Percentiles rank a stretch among this genome's conserved stretches.
These are phyloP conservation scores for Boechera divaricarpa DNA, from an alignment of 345 rosid species.

Conservation along the genomic window DNA sequence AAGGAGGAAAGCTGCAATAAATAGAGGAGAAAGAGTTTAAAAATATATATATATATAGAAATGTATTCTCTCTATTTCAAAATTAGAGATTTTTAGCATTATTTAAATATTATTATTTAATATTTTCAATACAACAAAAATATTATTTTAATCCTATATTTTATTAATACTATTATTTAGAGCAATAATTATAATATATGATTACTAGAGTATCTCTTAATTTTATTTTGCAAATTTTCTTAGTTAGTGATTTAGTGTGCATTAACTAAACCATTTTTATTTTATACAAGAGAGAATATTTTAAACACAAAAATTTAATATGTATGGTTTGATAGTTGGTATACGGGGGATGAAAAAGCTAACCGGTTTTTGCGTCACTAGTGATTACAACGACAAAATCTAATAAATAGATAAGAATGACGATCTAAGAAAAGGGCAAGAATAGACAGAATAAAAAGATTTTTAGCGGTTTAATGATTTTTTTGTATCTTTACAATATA, in stretches of 20 bases:
- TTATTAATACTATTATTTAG: neutral
- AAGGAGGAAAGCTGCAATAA: conserved; percentile 43
- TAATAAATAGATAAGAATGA: neutral
- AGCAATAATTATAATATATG: neutral
- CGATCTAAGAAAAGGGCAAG: neutral
- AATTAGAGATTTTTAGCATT: neutral
- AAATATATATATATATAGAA: too few species aligned
- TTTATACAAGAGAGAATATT: neutral
- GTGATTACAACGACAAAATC: neutral
- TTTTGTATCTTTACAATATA: neutral
- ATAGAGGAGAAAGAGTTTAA: conserved; percentile 27
- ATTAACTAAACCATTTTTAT: neutral
- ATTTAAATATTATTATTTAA: neutral
- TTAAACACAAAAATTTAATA: neutral
- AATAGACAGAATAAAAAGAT: neutral
- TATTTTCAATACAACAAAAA: neutral
- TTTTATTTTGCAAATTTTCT: neutral
- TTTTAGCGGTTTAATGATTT: neutral
- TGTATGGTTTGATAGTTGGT: neutral
- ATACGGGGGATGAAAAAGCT: fast-evolving
- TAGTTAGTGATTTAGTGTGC: neutral
- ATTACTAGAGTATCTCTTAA: neutral
- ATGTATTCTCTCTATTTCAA: neutral
- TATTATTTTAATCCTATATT: neutral
- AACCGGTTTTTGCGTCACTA: neutral